These are phyloP conservation scores for Beauveria medogensis DNA, from an alignment of 2,329 filamentous ascomycete genomes.

Conservation along the genomic window DNA sequence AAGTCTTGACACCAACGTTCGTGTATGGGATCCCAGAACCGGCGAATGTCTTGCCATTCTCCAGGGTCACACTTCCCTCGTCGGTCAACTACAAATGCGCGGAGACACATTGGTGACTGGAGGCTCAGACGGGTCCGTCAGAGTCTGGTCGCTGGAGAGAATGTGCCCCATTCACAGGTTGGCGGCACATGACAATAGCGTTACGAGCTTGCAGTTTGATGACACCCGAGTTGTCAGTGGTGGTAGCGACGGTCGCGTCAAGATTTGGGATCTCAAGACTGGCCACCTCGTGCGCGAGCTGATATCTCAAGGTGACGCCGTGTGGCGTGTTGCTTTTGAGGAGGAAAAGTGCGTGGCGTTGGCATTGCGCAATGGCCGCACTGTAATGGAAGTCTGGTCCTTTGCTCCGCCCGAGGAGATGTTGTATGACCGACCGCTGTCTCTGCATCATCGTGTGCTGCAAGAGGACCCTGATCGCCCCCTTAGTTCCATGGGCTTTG, in stretches of 20 bases:
- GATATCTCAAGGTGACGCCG: constrained; percentile 83
- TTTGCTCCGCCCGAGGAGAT: constrained; percentile 79
- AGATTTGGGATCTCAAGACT: constrained; percentile 94
- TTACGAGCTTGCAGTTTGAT: constrained; percentile 95
- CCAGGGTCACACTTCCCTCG: constrained; percentile 92
- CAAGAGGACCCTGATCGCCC: constrained; percentile 41
- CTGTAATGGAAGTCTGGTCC: constrained; percentile 98
- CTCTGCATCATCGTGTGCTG: constrained; percentile 38
- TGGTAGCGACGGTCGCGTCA: constrained; percentile 93
- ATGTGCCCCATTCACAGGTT: constrained; percentile 90
- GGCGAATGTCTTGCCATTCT: constrained; percentile 83
- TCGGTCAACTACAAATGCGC: constrained; percentile 93
- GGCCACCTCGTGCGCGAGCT: constrained; percentile 86
- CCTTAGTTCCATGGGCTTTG: constrained; percentile 41
- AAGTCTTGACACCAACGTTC: constrained; percentile 90
- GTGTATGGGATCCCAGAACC: constrained; percentile 89
- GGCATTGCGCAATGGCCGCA: constrained; percentile 74
- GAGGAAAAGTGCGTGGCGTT: constrained; percentile 97
- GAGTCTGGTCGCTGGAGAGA: constrained; percentile 89
- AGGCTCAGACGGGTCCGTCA: constrained; percentile 89
- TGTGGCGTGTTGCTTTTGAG: constrained; percentile 97
- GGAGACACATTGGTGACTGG: constrained; percentile 92
- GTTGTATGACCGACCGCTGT: constrained; percentile 44
- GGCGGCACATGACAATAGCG: constrained; percentile 95
- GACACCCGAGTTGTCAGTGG: constrained; percentile 92